Conservation (phyloP, 495 filamentous ascomycete species). For the Hyaloscypha bicolor region DNA sequence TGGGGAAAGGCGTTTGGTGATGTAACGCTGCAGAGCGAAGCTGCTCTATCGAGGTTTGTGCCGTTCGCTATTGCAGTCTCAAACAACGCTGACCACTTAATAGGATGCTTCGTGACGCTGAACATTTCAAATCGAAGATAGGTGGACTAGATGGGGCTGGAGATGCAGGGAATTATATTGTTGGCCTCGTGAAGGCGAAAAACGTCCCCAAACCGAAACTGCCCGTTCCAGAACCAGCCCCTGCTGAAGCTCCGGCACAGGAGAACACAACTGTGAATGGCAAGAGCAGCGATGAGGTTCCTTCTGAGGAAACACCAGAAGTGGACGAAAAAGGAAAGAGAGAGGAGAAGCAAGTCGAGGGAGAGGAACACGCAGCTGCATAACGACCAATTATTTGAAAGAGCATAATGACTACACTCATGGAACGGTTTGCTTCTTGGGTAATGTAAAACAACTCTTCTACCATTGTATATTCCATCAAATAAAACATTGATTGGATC, state of each 20-base stretch:
- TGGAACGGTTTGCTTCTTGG: background rate
- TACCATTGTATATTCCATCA: background rate
- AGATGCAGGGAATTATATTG: constrained; percentile 66
- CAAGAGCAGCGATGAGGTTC: background rate
- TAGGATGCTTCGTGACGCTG: constrained; percentile 81
- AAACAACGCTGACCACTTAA: constrained; percentile 1
- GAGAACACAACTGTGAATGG: background rate
- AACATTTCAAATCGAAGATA: constrained; percentile 73
- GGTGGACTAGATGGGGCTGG: constrained; percentile 80
- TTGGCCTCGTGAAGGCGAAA: constrained; percentile 69
- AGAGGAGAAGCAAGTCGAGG: background rate
- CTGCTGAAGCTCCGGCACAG: background rate
- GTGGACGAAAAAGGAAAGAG: background rate
- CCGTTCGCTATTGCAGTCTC: background rate
- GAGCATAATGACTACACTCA: background rate
- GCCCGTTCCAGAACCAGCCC: background rate
- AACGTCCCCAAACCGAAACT: constrained; percentile 28
- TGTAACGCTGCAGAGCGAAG: constrained; percentile 64
- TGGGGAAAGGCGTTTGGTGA: constrained; percentile 75
- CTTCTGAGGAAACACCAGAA: background rate
- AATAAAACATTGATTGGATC: background rate
- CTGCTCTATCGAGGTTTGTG: constrained; percentile 72
- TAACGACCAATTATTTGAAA: background rate
- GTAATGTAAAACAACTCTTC: constrained; percentile 1
- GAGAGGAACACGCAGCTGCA: background rate